These are phyloP conservation scores for Omphalotus guepiniiformis DNA, from an alignment of 768 basidiomycete species.

Conservation along the genomic window DNA sequence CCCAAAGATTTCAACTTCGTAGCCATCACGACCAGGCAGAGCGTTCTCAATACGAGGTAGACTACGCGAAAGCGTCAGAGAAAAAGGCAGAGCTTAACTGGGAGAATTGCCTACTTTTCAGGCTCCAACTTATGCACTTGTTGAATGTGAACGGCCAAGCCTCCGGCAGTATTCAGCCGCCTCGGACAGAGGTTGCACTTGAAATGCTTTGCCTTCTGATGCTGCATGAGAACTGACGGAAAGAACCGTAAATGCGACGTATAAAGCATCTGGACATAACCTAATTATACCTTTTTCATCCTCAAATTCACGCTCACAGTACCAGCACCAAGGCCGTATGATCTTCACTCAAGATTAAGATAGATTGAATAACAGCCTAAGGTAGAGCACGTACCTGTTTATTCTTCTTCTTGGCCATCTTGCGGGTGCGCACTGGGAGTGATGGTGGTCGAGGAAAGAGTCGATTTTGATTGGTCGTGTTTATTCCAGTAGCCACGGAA, in stretches of 20 bases:
- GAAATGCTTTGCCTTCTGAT: conserved; percentile 99
- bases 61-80: conserved; percentile 27
- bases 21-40: conserved; percentile 92
- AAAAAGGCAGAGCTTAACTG: not conserved
- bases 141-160: conserved; percentile 95
- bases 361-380: not conserved
- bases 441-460: not conserved
- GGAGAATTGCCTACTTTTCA: conserved; percentile 58
- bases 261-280: not conserved
- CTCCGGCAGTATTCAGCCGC: conserved; percentile 94
- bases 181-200: conserved; percentile 96
- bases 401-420: conserved; percentile 59
- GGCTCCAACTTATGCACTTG: conserved; percentile 99
- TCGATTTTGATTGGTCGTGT: not conserved
- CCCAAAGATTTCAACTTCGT: conserved; percentile 98
- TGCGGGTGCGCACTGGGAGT: not conserved
- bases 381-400: conserved; percentile 38
- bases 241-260: conserved; percentile 1
- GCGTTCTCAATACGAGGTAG: conserved; percentile 94
- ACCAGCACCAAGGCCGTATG: conserved; percentile 97
- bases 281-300: conserved; percentile 89
- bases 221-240: conserved; percentile 86
- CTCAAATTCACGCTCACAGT: conserved; percentile 98
- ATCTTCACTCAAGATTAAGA: conserved; percentile 42
- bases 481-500: not conserved